phyloP scores from a whole-genome alignment of 768 basidiomycete species.

The Myochromella boudieri region DNA sequence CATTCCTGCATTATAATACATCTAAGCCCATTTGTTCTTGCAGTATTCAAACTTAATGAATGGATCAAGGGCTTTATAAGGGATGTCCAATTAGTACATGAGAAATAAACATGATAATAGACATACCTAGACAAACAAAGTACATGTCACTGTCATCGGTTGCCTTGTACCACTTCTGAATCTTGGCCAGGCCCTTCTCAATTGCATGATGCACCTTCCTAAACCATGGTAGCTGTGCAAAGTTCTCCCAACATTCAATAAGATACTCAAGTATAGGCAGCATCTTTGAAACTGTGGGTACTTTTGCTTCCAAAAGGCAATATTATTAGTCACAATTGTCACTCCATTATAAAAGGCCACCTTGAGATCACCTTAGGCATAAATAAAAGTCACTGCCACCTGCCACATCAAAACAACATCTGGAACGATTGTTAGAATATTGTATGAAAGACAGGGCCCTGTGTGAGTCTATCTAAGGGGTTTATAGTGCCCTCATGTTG shows the following conservation, averaged over 20 bases:
- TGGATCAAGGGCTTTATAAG: neutral
- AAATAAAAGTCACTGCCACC: too few relatives aligned
- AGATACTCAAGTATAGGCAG: neutral
- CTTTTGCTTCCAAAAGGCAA: neutral
- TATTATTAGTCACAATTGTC: too few relatives aligned
- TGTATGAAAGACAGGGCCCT: too few relatives aligned
- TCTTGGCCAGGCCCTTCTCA: neutral
- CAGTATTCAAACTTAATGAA: neutral
- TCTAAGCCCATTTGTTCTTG: neutral
- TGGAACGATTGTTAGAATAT: too few relatives aligned
- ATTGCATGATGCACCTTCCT: neutral
- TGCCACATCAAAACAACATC: neutral
- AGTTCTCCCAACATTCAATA: neutral
- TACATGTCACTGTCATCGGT: neutral
- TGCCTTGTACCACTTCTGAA: neutral
- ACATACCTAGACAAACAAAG: neutral
- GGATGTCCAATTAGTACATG: neutral
- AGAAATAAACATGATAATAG: neutral
- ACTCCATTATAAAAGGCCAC: too few relatives aligned
- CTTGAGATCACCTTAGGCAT: too few relatives aligned
- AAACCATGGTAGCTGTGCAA: neutral
- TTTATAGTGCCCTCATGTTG: neutral
- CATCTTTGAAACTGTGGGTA: neutral
- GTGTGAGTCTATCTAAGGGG: too few relatives aligned
- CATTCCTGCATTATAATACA: neutral